Evolutionary conservation across 805 yeast species (phyloP), one percentile per base, ranked within the genome.

Genomic region (Grigorovia humatica): DNA sequence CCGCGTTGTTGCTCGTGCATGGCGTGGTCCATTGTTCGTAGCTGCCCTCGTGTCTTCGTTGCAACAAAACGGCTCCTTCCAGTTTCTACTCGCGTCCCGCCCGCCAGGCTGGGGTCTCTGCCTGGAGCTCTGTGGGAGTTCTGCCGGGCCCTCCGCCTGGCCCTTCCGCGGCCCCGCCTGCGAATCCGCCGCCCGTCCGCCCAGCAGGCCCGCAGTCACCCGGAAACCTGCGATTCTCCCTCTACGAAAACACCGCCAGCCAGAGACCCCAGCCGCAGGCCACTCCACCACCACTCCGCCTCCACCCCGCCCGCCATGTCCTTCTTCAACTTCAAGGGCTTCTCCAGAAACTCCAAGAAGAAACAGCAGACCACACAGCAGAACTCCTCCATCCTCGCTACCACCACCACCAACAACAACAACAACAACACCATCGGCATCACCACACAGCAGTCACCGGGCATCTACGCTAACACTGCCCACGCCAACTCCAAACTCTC

Each of bases 291-390:
- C 27, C 44, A 18, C 27, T 13, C 20, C 44, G 9, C 27, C 30
- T 6, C 2, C 45, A 19, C 9, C 17, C 23, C 6, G n/a, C 13
- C 11, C 32, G 9, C 15, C 40, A 62, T 62, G 66, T 63, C 67
- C 7, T 63, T 63, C 47, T 63, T 63, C 49, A 63, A 61, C 47
- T 63, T 63, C 52, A 63, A 63, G 63, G 82, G 85, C 9, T 78
- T 81, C 56, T 83, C 85, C n/a, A 74, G 85, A 60, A 70, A 70
- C 51, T 72, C 77, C 15, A 75, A 76, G 52, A 75, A 75, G 63
- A 74, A 65, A 55, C 74, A 75, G 60, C 70, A 69, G 40, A 63
- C 61, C 44, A 63, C 63, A 43, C 51, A 8, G 6, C 42, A 38
- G 18, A 8, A 8, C 42, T 38, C n/a, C 17, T 4, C 4, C n/a